Conservation (phyloP, 2,329 filamentous ascomycete genomes). For the Sporothrix variecibatus region DNA sequence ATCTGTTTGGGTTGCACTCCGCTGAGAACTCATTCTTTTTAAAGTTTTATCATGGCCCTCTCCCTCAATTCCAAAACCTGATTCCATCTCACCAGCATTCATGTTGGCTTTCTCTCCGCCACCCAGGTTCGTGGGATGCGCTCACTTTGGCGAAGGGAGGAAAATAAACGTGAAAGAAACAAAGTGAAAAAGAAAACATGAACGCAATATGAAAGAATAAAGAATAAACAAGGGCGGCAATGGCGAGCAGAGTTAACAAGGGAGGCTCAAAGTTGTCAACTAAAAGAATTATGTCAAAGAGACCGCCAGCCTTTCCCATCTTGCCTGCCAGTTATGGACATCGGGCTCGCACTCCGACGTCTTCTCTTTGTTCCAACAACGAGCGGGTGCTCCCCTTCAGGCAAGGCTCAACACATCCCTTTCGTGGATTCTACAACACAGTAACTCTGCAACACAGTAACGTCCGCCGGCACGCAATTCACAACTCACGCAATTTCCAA, state of each 20-base stretch:
- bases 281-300: neutral
- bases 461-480: neutral
- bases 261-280: neutral
- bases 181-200: neutral
- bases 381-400: neutral
- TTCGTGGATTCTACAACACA: neutral
- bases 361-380: neutral
- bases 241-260: neutral
- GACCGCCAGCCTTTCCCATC: neutral
- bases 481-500: neutral
- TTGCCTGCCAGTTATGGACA: neutral
- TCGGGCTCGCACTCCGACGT: neutral
- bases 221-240: neutral
- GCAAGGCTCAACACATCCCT: neutral
- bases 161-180: neutral
- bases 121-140: neutral
- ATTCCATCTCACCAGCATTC: neutral
- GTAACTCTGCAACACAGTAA: too few relatives aligned
- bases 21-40: neutral
- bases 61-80: neutral
- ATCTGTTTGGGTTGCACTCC: neutral
- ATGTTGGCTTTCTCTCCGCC: neutral
- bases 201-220: neutral
- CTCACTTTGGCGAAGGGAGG: neutral
- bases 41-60: neutral